Evolutionary conservation across 768 basidiomycete species (phyloP).

Genomic region (Pholiota conissans): DNA sequence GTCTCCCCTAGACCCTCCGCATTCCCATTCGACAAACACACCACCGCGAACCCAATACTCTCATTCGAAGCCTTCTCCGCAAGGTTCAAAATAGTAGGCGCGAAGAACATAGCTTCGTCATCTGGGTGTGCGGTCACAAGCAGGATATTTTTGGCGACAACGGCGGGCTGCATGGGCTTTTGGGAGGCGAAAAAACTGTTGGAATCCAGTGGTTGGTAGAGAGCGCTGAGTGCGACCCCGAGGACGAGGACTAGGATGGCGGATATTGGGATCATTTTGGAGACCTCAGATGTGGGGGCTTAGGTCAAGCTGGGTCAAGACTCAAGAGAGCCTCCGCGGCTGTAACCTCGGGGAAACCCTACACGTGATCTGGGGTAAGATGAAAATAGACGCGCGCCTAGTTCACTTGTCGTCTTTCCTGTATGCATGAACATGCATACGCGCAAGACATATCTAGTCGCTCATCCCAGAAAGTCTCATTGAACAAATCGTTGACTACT

Average conservation of each 20-base stretch:
- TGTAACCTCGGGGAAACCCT: background rate
- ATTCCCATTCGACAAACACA: slow-evolving; percentile 81
- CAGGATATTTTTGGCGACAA: slow-evolving; percentile 41
- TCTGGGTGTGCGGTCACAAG: slow-evolving; percentile 92
- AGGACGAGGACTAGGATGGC: slow-evolving; percentile 28
- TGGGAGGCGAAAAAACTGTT: slow-evolving; percentile 25
- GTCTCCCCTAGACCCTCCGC: slow-evolving; percentile 72
- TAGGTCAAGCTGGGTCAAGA: background rate
- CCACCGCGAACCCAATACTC: slow-evolving; percentile 19
- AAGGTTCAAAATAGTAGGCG: slow-evolving; percentile 73
- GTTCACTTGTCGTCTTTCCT: too few species aligned
- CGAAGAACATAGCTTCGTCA: slow-evolving; percentile 94
- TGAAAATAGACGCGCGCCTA: too few species aligned
- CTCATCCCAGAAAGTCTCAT: too few species aligned
- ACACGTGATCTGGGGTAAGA: too few species aligned
- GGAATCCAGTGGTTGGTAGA: slow-evolving; percentile 30
- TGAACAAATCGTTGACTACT: too few species aligned
- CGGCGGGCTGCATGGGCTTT: slow-evolving; percentile 10
- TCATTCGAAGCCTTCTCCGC: slow-evolving; percentile 14
- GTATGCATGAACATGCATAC: too few species aligned
- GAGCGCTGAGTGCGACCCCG: slow-evolving; percentile 29
- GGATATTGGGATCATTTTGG: slow-evolving; percentile 19
- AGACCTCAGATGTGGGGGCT: background rate
- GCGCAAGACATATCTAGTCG: too few species aligned
- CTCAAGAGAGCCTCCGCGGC: background rate